Evolutionary conservation across 768 basidiomycete genomes (phyloP).

Genomic region (Phlebiopsis gigantea): DNA sequence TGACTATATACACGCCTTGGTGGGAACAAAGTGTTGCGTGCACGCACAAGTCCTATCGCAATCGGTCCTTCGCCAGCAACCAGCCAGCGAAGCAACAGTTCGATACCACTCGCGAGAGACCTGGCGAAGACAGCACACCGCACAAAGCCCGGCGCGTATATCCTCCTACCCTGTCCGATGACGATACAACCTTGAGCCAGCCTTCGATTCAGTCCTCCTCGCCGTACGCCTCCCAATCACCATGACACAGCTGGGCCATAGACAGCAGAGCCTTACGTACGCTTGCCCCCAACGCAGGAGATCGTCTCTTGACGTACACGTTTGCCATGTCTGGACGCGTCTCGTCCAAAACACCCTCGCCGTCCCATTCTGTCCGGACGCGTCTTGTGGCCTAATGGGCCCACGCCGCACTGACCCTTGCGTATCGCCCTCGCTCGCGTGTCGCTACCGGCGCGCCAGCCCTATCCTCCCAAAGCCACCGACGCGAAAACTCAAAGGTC

Average conservation of each 20-base stretch:
- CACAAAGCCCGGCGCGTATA: neutral
- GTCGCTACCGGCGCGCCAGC: neutral
- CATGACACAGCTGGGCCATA: neutral
- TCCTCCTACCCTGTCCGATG: neutral
- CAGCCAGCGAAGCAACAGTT: neutral
- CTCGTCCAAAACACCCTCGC: neutral
- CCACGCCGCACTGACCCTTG: neutral
- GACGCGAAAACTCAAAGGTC: constrained; percentile 1
- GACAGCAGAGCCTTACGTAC: neutral
- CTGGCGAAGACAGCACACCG: neutral
- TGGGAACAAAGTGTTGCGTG: neutral
- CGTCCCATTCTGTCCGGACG: neutral
- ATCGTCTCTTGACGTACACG: neutral
- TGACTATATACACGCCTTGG: neutral
- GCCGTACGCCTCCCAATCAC: neutral
- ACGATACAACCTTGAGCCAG: neutral
- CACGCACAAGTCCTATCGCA: neutral
- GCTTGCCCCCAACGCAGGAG: neutral
- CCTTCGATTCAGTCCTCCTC: neutral
- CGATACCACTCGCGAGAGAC: neutral
- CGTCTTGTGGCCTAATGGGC: neutral
- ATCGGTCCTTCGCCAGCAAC: neutral
- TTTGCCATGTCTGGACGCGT: neutral
- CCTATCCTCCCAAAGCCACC: neutral
- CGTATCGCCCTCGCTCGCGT: neutral